These are phyloP conservation scores for Micractinium conductrix DNA, from an alignment of 139 green algal genomes.

Conservation along the genomic window DNA sequence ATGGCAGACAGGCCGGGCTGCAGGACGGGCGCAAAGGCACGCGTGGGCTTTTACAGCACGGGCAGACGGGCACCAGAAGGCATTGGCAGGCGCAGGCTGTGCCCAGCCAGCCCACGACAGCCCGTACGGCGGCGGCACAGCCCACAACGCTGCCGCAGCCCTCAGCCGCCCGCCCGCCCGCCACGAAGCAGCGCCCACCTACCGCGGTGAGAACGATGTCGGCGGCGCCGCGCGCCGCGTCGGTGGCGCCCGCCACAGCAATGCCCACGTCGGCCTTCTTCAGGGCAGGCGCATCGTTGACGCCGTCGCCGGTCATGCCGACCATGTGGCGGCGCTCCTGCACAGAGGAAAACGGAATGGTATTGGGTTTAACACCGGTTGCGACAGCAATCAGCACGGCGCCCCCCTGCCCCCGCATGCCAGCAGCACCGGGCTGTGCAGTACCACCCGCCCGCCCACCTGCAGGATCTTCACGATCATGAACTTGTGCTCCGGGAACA, in stretches of 20 bases:
- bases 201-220: conserved; percentile 82
- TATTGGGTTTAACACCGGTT: no score
- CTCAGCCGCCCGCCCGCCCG: background rate
- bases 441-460: no score
- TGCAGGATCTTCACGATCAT: conserved; percentile 84
- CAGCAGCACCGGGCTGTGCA: no score
- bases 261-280: conserved; percentile 97
- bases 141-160: background rate
- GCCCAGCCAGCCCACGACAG: background rate
- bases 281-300: conserved; percentile 95
- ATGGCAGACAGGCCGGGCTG: conserved; percentile 56
- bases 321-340: conserved; percentile 66
- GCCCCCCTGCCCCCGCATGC: no score
- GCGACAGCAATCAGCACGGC: no score
- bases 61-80: background rate
- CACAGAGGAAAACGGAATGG: background rate
- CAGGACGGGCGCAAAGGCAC: no score
- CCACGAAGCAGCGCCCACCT: background rate
- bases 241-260: conserved; percentile 80
- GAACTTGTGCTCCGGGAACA: conserved; percentile 93
- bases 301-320: conserved; percentile 87
- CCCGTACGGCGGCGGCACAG: background rate
- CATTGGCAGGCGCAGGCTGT: background rate
- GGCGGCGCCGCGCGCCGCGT: conserved; percentile 82
- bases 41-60: background rate